Conservation (phyloP, 768 basidiomycete species). For the Tulasnella calospora region DNA sequence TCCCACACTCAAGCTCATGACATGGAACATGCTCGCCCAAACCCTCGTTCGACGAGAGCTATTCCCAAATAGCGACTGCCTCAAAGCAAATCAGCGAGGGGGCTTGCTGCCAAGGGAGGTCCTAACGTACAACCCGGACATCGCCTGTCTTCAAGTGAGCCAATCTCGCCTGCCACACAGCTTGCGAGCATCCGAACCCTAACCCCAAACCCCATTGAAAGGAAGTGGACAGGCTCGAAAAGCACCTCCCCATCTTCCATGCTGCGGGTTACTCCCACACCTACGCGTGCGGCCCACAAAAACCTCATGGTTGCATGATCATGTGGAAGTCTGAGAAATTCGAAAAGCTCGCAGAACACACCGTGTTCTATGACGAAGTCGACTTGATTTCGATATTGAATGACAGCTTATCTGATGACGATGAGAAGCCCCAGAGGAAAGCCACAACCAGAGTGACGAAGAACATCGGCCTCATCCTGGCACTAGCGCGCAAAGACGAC, state of each 20-base stretch:
- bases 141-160: conserved; percentile 79
- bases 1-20: conserved; percentile 52
- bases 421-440: conserved; percentile 35
- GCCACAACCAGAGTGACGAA: conserved; percentile 65
- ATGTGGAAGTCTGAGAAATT: conserved; percentile 58
- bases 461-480: conserved; percentile 76
- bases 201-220: conserved; percentile 35
- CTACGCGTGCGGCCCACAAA: conserved; percentile 64
- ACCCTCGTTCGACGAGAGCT: conserved; percentile 66
- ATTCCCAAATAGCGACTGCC: conserved; percentile 61
- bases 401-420: conserved; percentile 17
- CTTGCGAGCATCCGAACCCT: background rate
- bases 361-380: conserved; percentile 67
- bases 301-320: conserved; percentile 83
- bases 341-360: conserved; percentile 43
- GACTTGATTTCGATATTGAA: conserved; percentile 42
- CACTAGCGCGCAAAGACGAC: conserved; percentile 46
- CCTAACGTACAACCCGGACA: conserved; percentile 64
- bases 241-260: conserved; percentile 62
- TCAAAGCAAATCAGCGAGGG: conserved; percentile 67
- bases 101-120: conserved; percentile 75
- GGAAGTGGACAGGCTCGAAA: conserved; percentile 84
- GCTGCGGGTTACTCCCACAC: conserved; percentile 58
- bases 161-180: background rate
- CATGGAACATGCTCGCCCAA: conserved; percentile 70